phyloP scores from a whole-genome alignment of 805 yeast species.

The Helenozyma baotianmanensis region DNA sequence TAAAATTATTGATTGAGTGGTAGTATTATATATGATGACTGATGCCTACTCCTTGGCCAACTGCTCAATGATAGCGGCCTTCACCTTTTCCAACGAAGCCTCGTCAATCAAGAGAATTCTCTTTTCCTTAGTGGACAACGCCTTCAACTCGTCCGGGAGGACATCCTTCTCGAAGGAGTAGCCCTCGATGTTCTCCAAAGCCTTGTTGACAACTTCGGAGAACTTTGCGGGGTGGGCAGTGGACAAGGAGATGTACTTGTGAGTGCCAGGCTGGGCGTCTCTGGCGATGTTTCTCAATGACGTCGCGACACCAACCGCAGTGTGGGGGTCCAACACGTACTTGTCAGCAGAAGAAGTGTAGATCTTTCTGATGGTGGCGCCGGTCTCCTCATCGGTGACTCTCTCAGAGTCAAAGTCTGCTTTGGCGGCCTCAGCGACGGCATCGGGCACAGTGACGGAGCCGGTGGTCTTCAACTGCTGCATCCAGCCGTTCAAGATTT shows the following conservation, averaged over 20 bases:
- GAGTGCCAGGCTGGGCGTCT: conserved; percentile 35
- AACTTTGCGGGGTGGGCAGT: conserved; percentile 99
- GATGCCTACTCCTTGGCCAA: conserved; percentile 25
- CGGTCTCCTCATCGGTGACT: conserved; percentile 74
- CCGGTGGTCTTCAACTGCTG: conserved; percentile 69
- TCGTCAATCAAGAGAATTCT: conserved; percentile 67
- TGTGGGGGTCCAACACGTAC: conserved; percentile 92
- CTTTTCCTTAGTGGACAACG: conserved; percentile 65
- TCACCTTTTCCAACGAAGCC: conserved; percentile 71
- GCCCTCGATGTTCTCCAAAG: conserved; percentile 59
- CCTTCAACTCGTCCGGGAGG: conserved; percentile 80
- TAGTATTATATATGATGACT: background rate
- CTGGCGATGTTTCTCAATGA: conserved; percentile 56
- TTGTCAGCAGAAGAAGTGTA: conserved; percentile 57
- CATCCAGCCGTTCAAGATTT: conserved; percentile 72
- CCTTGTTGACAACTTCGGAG: conserved; percentile 88
- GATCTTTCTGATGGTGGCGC: conserved; percentile 67
- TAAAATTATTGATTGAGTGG: background rate
- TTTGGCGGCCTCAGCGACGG: conserved; percentile 62
- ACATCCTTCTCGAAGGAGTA: conserved; percentile 88
- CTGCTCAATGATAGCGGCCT: conserved; percentile 70
- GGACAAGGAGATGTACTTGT: conserved; percentile 68
- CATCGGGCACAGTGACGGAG: conserved; percentile 63
- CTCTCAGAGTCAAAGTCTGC: conserved; percentile 71
- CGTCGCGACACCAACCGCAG: conserved; percentile 90